These are phyloP conservation scores for Nemania sp. DNA, from an alignment of 2,329 filamentous ascomycete species.

Conservation along the genomic window DNA sequence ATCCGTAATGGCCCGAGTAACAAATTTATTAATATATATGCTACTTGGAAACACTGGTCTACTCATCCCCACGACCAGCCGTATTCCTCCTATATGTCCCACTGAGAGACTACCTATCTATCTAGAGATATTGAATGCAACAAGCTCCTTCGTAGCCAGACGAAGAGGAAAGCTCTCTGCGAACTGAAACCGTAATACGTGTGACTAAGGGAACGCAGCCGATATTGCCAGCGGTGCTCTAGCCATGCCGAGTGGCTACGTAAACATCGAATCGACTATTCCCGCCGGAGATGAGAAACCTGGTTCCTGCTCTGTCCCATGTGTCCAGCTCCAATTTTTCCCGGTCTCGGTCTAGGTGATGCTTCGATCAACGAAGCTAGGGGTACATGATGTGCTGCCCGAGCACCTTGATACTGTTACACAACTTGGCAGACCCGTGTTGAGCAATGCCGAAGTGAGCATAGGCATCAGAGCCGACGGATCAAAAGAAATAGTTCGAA, in stretches of 20 bases:
- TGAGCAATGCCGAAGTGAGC: constrained; percentile 16
- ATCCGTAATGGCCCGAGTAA: constrained; percentile 9
- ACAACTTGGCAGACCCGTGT: constrained; percentile 37
- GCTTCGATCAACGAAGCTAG: constrained; percentile 33
- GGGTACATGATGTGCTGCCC: constrained; percentile 39
- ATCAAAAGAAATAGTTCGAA: constrained; percentile 19
- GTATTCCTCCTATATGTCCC: constrained; percentile 34
- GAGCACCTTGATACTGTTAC: constrained; percentile 38
- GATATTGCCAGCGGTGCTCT: constrained; percentile 28
- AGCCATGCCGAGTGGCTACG: constrained; percentile 29
- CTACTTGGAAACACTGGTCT: constrained; percentile 28
- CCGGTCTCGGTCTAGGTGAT: constrained; percentile 26
- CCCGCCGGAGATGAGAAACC: constrained; percentile 21
- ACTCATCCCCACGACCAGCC: constrained; percentile 37
- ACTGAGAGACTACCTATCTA: constrained; percentile 38
- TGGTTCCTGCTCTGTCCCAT: constrained; percentile 27
- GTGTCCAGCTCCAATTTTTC: constrained; percentile 12
- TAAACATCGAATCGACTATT: constrained; percentile 27
- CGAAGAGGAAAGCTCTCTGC: constrained; percentile 22
- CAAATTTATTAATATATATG: constrained; percentile 41
- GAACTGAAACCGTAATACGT: constrained; percentile 11
- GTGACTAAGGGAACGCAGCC: constrained; percentile 17
- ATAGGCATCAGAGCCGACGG: constrained; percentile 3
- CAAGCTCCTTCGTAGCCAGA: constrained; percentile 35
- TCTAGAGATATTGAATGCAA: constrained; percentile 29